A percentile compares a stretch with the other conserved stretches of the same genome.
These are phyloP conservation scores for Zoysia matrella DNA, from an alignment of 202 grass and related monocot species.

Conservation along the genomic window DNA sequence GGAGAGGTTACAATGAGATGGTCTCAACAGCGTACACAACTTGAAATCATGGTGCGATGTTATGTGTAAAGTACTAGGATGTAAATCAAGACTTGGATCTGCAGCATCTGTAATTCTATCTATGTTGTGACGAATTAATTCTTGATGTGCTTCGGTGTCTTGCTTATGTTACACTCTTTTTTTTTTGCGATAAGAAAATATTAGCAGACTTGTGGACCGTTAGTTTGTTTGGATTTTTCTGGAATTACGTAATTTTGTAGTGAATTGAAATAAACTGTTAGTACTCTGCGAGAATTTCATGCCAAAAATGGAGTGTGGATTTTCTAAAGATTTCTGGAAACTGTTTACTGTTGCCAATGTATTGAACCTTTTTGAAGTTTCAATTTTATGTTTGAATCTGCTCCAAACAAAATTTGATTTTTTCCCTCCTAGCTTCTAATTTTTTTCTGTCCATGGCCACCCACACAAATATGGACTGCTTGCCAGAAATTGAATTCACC, in stretches of 20 bases:
- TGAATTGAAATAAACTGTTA: background rate
- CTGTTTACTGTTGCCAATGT: background rate
- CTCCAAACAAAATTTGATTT: background rate
- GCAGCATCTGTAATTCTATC: conserved; percentile 12
- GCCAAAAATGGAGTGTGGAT: background rate
- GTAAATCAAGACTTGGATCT: conserved; percentile 42
- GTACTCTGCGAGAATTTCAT: background rate
- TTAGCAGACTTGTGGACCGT: too few relatives aligned
- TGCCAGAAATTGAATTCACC: background rate
- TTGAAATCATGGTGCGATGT: background rate
- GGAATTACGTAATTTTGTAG: background rate
- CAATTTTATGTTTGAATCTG: background rate
- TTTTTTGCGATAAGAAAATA: too few relatives aligned
- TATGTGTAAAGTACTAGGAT: conserved; percentile 37
- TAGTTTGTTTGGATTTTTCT: too few relatives aligned
- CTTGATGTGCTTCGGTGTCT: background rate
- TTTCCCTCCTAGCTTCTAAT: background rate
- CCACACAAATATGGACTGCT: background rate
- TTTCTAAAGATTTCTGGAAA: background rate
- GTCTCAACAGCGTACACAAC: background rate
- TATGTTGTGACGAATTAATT: background rate
- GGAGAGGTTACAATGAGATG: conserved; percentile 63
- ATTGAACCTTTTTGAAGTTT: background rate
- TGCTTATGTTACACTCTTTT: background rate
- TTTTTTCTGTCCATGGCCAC: background rate